Base-by-base conservation (phyloP, 2,329 filamentous ascomycete genomes). In the Claviceps purpurea region DNA sequence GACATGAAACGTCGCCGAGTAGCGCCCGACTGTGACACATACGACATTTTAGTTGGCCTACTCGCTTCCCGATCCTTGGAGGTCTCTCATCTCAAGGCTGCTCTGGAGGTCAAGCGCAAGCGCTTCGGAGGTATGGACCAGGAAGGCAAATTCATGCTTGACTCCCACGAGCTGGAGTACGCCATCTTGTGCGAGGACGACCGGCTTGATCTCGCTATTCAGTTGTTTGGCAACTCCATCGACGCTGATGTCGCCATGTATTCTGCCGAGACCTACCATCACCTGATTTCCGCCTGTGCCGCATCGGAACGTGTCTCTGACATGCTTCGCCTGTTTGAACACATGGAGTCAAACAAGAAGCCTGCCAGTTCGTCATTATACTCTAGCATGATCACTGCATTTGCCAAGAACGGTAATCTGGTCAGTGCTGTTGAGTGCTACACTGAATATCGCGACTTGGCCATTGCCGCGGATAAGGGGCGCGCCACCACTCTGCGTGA, bases 381-480 rank as follows among this genome's bases (percentile, higher is more conserved):
- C 69, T 86, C 89, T 1, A 79, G 84, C 18, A 95, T 98, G 87
- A 96, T 98, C 65, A 83, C 86, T n/a, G 89, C 90, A 0, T 97
- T 95, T 64, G 88, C 88, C 55, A 78, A 79, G 43, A 79, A 78
- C 11, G 87, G 89, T 49, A 89, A 97, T 64, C 72, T 97, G 45
- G 76, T 83, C 60, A 94, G 87, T 59, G 93, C 90, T 20, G 87
- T 97, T 6, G 89, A 95, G 65, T 89, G 89, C 69, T 98, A 96
- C 70, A 91, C 94, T 57, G 88, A 95, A 68, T 97, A 97, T 75
- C 89, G 89, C 63, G 79, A 81, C 46, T 75, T 96, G 43, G 90
- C 91, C n/a, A 81, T 97, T 50, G 82, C 85, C 41, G 79, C 93
- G 64, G 87, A 96, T 65, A 80, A 77, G 41, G 89, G 89, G 53